Evolutionary conservation across 2,329 filamentous ascomycete genomes (phyloP), one percentile per base, ranked within the genome.

Genomic region (Metarhizium humberi): DNA sequence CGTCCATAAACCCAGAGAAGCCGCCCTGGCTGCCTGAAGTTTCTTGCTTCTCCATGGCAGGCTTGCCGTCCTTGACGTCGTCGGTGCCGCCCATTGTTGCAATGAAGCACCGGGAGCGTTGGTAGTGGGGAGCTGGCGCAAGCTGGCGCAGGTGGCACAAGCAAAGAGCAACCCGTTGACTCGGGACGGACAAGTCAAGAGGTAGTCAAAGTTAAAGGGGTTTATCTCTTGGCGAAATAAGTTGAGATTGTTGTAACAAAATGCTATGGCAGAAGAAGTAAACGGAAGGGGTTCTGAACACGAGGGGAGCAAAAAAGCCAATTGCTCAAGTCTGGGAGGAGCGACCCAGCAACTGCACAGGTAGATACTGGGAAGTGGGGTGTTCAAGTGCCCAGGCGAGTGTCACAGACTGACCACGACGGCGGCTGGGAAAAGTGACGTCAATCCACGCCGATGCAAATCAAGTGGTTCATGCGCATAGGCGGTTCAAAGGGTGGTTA

Each of bases 1-100:
- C 79, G 29, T 78, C 72, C 25, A 73, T 62, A 51, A 78, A 64
- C 56, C 69, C 62, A 4, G 65, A 63, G 55, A 69, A 66, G 42
- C 62, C 65, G 34, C 67, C 61, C n/a, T 60, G 56, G 3, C 42
- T 38, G 13, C 48, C 25, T 25, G 42, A 14, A 7, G 38, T 48
- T 18, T 20, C 34, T 49, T 48, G 25, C 8, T 55, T 32, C 18
- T 51, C 42, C 18, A 47, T 18, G 16, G 42, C n/a, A 25, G 47
- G 36, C 18, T 40, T 38, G 32, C 34, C 30, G 6, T 54, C 30
- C 1, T 54, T 32, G 5, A 50, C 48, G 14, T 55, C 46, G 10
- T 42, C 56, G n/a, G 54, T 53, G 48, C 32, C 43, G 34, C 51
- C 49, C 54, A 57, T 53, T 25, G 25, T 30, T 48, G 20, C 45